phyloP scores from a whole-genome alignment of 768 basidiomycete species.

The Rubroboletus satanas region DNA sequence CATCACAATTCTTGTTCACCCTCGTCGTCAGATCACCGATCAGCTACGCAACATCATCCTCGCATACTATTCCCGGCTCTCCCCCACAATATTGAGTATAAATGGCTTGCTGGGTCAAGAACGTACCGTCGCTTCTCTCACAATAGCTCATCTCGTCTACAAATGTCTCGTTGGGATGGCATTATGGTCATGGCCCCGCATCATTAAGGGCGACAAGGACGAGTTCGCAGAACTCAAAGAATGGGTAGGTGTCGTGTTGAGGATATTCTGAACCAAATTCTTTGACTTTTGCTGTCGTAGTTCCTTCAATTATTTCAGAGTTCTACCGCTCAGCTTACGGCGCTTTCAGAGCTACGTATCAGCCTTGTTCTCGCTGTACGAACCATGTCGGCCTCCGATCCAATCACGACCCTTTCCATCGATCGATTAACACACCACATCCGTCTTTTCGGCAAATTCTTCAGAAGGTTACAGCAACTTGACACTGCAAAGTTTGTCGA shows the following conservation, averaged over 20 bases:
- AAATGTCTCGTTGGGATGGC: constrained; percentile 72
- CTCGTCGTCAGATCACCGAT: constrained; percentile 20
- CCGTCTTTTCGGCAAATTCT: constrained; percentile 73
- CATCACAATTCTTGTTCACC: not conserved
- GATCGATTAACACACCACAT: constrained; percentile 65
- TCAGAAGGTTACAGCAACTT: constrained; percentile 69
- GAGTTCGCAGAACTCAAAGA: constrained; percentile 42
- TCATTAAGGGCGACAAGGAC: constrained; percentile 41
- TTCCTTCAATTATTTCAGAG: constrained; percentile 57
- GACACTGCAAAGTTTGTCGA: constrained; percentile 54
- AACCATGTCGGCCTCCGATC: constrained; percentile 31
- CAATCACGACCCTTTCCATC: constrained; percentile 44
- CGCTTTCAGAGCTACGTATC: constrained; percentile 56
- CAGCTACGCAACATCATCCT: constrained; percentile 51
- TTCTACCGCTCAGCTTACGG: constrained; percentile 53
- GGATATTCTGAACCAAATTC: not conserved
- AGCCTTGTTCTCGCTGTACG: constrained; percentile 45
- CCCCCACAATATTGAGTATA: constrained; percentile 34
- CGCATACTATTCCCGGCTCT: constrained; percentile 55
- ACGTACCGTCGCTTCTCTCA: constrained; percentile 44
- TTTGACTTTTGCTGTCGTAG: constrained; percentile 34
- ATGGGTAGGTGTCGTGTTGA: constrained; percentile 45
- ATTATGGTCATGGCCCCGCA: constrained; percentile 64
- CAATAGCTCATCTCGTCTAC: constrained; percentile 64
- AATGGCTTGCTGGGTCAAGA: constrained; percentile 33